These are phyloP conservation scores for Solanum peruvianum DNA, from an alignment of 257 asterid genomes.

Conservation along the genomic window DNA sequence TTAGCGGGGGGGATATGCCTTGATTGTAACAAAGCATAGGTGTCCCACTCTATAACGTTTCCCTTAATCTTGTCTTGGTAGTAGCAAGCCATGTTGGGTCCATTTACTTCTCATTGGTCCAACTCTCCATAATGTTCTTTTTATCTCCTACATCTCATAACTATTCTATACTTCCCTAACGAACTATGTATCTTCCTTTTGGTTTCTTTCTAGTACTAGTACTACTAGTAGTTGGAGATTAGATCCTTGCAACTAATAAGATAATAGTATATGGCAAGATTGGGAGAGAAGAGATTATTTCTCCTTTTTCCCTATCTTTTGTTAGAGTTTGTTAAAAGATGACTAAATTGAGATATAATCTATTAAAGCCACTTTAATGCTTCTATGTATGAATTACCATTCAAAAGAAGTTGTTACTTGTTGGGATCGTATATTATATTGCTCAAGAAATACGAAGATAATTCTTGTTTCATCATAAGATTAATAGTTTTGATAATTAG, in stretches of 20 bases:
- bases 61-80: slow-evolving; percentile 63
- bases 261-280: not conserved
- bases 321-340: not conserved
- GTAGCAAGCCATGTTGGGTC: slow-evolving; percentile 59
- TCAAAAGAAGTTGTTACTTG: not conserved
- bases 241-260: not conserved
- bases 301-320: not conserved
- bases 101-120: slow-evolving; percentile 36
- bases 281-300: not conserved
- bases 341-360: not conserved
- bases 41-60: slow-evolving; percentile 43
- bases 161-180: not conserved
- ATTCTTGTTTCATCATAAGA: not conserved
- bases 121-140: not conserved
- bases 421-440: not conserved
- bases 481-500: not conserved
- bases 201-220: not conserved
- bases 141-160: not conserved
- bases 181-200: not conserved
- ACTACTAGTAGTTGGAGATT: not conserved
- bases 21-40: slow-evolving; percentile 63
- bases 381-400: not conserved
- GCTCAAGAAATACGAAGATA: not conserved
- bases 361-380: not conserved
- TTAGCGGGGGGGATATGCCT: slow-evolving; percentile 51